Conservation (phyloP, 2,329 filamentous ascomycete species). For the Ceratocystis smalleyi region DNA sequence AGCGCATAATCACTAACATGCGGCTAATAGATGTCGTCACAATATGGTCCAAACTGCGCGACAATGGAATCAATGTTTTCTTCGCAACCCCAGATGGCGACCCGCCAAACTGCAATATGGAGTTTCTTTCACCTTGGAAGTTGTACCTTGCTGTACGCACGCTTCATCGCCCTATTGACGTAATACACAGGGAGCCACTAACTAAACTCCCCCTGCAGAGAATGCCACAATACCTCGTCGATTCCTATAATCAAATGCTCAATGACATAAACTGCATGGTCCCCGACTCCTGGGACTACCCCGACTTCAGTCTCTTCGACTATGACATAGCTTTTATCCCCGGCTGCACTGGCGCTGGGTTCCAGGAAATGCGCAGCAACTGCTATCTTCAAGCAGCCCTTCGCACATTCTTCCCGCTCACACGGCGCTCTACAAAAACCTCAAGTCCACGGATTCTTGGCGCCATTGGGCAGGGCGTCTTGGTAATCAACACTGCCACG, state of each 20-base stretch:
- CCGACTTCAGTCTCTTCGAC: constrained; percentile 9
- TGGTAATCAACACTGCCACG: constrained; percentile 10
- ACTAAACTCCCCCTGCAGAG: constrained; percentile 1
- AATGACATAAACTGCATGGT: constrained; percentile 8
- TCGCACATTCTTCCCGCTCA: constrained; percentile 6
- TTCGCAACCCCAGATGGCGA: constrained; percentile 13
- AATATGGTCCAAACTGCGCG: constrained; percentile 10
- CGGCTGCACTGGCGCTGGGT: constrained; percentile 7
- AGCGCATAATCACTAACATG: not conserved
- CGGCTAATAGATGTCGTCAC: constrained; percentile 8
- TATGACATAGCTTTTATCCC: constrained; percentile 14
- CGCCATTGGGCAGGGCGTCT: constrained; percentile 13
- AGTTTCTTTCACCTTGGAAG: constrained; percentile 11
- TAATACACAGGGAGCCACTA: no score
- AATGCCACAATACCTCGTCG: constrained; percentile 11
- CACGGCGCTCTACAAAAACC: constrained; percentile 8
- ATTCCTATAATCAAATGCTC: constrained; percentile 11
- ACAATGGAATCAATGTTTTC: constrained; percentile 10
- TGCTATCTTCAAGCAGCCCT: constrained; percentile 5
- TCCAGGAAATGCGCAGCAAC: constrained; percentile 12
- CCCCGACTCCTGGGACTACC: constrained; percentile 5
- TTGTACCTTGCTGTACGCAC: constrained; percentile 11
- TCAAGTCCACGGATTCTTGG: constrained; percentile 4
- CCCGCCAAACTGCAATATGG: constrained; percentile 6
- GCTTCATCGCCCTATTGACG: not conserved